A percentile compares a stretch with the other conserved stretches of the same genome.
phyloP scores from a whole-genome alignment of 1,284 basidiomycete genomes.

The Ceraceosorus bombacis region DNA sequence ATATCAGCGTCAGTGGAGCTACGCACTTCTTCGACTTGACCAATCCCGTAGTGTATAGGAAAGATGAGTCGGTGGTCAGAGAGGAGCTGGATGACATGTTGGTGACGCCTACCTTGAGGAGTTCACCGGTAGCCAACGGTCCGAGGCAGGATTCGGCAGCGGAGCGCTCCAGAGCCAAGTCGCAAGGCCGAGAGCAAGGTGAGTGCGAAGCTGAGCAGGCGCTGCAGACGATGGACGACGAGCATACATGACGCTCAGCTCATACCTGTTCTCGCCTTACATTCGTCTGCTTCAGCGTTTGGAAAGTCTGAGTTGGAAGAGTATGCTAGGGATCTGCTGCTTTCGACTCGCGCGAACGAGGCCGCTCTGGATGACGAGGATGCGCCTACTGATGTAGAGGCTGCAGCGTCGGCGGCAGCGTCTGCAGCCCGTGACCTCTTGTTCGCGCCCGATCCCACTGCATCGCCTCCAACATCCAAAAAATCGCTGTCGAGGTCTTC shows the following conservation, averaged over 20 bases:
- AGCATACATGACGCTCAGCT: no score
- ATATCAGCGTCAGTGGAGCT: slow-evolving; percentile 55
- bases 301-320: neutral
- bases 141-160: no score
- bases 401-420: neutral
- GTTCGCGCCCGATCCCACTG: no score
- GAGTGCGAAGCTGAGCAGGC: no score
- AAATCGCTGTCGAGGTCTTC: neutral
- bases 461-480: no score
- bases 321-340: slow-evolving; percentile 3
- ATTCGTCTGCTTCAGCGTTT: no score
- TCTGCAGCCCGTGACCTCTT: neutral
- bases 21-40: slow-evolving; percentile 50
- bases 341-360: slow-evolving; percentile 6
- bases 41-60: slow-evolving; percentile 49
- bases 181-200: no score
- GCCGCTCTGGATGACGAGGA: slow-evolving; percentile 5
- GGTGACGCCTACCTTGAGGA: neutral
- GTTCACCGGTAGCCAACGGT: no score
- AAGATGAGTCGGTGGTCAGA: slow-evolving; percentile 40
- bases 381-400: slow-evolving; percentile 12
- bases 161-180: no score
- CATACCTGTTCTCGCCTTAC: no score
- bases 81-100: slow-evolving; percentile 1
- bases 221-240: no score